Evolutionary conservation across 441 rosid genomes (phyloP).

Genomic region (Corymbia calophylla): DNA sequence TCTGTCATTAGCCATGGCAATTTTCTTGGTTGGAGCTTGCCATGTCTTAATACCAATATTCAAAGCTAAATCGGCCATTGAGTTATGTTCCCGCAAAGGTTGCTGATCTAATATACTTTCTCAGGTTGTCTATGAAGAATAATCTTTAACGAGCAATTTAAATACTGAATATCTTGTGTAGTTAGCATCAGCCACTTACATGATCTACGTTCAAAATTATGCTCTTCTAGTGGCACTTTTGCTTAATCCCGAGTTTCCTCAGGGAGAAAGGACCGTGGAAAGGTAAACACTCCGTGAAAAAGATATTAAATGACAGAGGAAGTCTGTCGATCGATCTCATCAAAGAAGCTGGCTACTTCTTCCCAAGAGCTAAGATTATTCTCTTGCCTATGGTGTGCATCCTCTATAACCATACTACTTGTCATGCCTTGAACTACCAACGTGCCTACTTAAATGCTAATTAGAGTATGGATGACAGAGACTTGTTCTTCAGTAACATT

Average conservation of each 20-base stretch:
- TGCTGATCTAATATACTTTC: slow-evolving; percentile 43
- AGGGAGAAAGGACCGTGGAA: slow-evolving; percentile 31
- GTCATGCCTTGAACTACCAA: not conserved
- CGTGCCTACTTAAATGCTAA: not conserved
- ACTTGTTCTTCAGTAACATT: slow-evolving; percentile 80
- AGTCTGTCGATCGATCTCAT: slow-evolving; percentile 41
- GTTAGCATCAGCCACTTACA: not conserved
- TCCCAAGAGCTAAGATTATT: slow-evolving; percentile 59
- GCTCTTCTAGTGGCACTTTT: not conserved
- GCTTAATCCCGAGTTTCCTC: not conserved
- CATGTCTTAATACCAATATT: slow-evolving; percentile 71
- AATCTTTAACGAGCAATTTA: not conserved
- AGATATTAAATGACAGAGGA: slow-evolving; percentile 78
- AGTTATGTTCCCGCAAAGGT: slow-evolving; percentile 66
- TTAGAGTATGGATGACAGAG: slow-evolving; percentile 70
- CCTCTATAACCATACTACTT: not conserved
- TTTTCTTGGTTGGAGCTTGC: slow-evolving; percentile 75
- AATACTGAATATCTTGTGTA: not conserved
- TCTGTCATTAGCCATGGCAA: slow-evolving; percentile 77
- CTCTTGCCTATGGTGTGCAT: slow-evolving; percentile 71
- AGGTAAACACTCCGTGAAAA: slow-evolving; percentile 34
- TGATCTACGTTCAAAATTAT: not conserved
- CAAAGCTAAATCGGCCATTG: slow-evolving; percentile 45
- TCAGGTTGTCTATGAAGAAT: slow-evolving; percentile 27
- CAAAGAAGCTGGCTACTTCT: slow-evolving; percentile 28